A percentile compares a stretch with the other conserved stretches of the same genome.
Evolutionary conservation across 805 yeast genomes (phyloP).

Genomic region (Priceomyces fermenticarens): DNA sequence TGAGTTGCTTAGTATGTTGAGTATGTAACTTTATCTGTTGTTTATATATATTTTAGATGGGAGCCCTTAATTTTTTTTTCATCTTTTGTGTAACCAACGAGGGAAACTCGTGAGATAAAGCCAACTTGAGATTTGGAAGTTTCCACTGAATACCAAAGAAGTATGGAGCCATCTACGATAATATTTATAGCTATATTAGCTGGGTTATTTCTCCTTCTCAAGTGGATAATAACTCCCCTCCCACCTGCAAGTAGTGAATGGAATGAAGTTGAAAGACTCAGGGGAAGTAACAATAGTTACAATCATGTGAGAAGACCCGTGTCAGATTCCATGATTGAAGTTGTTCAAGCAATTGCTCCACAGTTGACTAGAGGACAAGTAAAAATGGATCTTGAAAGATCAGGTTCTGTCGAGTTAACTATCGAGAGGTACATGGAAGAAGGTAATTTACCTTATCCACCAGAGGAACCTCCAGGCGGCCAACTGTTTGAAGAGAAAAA

Average conservation of each 20-base stretch:
- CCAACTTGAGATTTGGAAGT: no score
- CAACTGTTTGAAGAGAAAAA: constrained; percentile 9
- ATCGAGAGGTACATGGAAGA: constrained; percentile 66
- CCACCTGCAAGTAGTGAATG: constrained; percentile 31
- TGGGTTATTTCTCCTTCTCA: constrained; percentile 55
- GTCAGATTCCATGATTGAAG: constrained; percentile 74
- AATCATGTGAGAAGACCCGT: constrained; percentile 39
- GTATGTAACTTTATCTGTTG: no score
- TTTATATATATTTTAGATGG: no score
- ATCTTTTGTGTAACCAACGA: no score
- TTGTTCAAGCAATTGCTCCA: constrained; percentile 83
- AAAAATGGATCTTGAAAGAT: constrained; percentile 63
- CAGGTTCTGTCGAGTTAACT: constrained; percentile 81
- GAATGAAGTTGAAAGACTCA: constrained; percentile 4
- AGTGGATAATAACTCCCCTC: constrained; percentile 66
- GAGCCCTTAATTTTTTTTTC: no score
- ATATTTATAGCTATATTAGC: constrained; percentile 47
- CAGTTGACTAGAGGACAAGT: constrained; percentile 66
- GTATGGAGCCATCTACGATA: constrained; percentile 55
- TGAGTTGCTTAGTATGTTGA: constrained; percentile 2
- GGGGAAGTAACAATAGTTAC: constrained; percentile 7
- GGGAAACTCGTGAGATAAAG: no score
- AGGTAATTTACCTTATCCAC: constrained; percentile 59
- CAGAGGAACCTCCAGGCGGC: constrained; percentile 23
- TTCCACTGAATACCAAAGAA: no score